These are phyloP conservation scores for Zygosaccharomyces pseudorouxii DNA, from an alignment of 805 yeast genomes.

Conservation along the genomic window DNA sequence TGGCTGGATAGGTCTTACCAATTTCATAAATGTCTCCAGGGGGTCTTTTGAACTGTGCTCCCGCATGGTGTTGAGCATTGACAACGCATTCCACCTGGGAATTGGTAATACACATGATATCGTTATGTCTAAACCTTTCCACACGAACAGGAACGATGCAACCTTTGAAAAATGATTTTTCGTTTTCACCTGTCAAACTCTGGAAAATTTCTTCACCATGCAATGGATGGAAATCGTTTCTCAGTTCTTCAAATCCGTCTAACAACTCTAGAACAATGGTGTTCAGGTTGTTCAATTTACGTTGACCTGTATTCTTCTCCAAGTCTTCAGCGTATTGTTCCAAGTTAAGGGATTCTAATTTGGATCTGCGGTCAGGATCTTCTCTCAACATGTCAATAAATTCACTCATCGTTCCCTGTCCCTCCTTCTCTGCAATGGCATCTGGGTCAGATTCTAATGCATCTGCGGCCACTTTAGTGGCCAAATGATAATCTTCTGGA, in stretches of 20 bases:
- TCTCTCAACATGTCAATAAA: constrained; percentile 49
- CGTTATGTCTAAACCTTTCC: constrained; percentile 40
- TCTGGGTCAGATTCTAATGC: constrained; percentile 95
- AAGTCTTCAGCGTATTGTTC: constrained; percentile 91
- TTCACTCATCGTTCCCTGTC: constrained; percentile 38
- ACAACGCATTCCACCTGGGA: constrained; percentile 62
- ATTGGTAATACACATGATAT: constrained; percentile 44
- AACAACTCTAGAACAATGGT: constrained; percentile 61
- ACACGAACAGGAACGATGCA: constrained; percentile 75
- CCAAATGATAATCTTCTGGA: constrained; percentile 95
- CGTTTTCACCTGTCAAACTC: constrained; percentile 83
- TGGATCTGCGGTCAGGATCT: constrained; percentile 67
- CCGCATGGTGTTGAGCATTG: constrained; percentile 43
- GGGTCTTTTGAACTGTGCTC: constrained; percentile 44
- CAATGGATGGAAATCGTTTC: constrained; percentile 64
- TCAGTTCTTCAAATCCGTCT: constrained; percentile 79
- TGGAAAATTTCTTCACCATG: constrained; percentile 73
- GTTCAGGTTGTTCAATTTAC: constrained; percentile 33
- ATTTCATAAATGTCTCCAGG: constrained; percentile 43
- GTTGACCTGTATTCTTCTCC: constrained; percentile 44
- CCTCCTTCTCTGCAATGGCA: constrained; percentile 61
- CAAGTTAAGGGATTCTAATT: constrained; percentile 79
- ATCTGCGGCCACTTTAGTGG: constrained; percentile 96
- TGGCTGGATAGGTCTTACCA: constrained; percentile 87
- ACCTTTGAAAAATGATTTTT: constrained; percentile 62